Percentiles rank a stretch among this genome's conserved stretches.
These are phyloP conservation scores for Cucumis melo DNA, from an alignment of 306 rosid species.

Conservation along the genomic window DNA sequence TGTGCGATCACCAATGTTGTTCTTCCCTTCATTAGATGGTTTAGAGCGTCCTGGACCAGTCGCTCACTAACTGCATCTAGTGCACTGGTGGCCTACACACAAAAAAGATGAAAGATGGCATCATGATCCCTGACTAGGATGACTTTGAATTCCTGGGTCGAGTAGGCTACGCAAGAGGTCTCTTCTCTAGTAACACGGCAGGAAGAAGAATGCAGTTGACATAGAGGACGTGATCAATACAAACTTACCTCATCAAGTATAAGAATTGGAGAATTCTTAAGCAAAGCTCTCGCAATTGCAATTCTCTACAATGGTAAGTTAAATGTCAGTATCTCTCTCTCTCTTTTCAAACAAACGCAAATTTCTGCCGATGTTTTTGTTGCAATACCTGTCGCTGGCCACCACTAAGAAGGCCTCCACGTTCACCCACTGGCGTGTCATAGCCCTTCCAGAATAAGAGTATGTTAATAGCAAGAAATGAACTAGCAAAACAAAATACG, in stretches of 20 bases:
- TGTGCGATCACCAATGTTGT: constrained; percentile 92
- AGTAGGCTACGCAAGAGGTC: too few relatives aligned
- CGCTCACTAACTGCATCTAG: constrained; percentile 83
- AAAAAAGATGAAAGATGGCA: background rate
- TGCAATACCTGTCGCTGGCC: constrained; percentile 85
- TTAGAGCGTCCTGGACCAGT: constrained; percentile 73
- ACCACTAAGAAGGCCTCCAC: constrained; percentile 88
- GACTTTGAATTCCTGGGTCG: background rate
- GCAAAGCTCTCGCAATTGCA: constrained; percentile 83
- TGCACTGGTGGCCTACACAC: constrained; percentile 76
- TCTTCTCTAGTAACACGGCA: background rate
- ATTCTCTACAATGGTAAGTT: constrained; percentile 51
- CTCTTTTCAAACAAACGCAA: background rate
- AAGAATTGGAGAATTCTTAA: constrained; percentile 77
- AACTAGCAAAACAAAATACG: constrained; percentile 1
- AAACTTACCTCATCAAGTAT: constrained; percentile 74
- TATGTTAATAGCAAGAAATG: background rate
- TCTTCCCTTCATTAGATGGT: constrained; percentile 72
- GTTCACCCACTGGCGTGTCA: constrained; percentile 90
- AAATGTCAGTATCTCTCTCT: constrained; percentile 12
- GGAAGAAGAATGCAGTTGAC: background rate
- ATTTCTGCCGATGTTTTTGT: background rate
- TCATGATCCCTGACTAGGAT: background rate
- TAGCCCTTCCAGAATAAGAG: constrained; percentile 45
- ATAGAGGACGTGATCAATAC: background rate